Percentiles rank a stretch among this genome's conserved stretches.
phyloP scores from a whole-genome alignment of 2,329 filamentous ascomycete genomes.

The Berkeleyomyces basicola region DNA sequence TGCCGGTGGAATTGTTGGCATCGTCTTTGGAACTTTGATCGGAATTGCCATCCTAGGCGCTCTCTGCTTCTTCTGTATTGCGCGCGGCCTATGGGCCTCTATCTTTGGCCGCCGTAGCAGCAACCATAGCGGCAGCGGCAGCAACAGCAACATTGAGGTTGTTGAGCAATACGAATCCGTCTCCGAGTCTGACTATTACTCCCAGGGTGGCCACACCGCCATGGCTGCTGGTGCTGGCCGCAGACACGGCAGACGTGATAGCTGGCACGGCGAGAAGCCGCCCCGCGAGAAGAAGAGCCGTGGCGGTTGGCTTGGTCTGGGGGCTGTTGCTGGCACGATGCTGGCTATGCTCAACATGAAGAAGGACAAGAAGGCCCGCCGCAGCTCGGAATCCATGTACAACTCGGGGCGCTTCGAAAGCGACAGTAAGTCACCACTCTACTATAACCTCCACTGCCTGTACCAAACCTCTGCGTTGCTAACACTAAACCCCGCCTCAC shows the following conservation, averaged over 20 bases:
- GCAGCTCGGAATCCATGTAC: conserved; percentile 4
- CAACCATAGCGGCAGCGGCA: conserved; percentile 16
- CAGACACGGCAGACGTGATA: conserved; percentile 10
- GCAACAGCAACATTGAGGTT: conserved; percentile 30
- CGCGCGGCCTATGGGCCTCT: conserved; percentile 43
- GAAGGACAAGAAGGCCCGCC: conserved; percentile 29
- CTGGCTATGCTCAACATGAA: conserved; percentile 37
- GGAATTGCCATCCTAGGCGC: conserved; percentile 51
- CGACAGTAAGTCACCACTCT: conserved; percentile 8
- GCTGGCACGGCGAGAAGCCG: conserved; percentile 28
- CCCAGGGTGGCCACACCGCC: conserved; percentile 19
- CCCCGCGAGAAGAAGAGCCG: conserved; percentile 30
- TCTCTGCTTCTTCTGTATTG: conserved; percentile 60
- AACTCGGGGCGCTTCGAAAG: conserved; percentile 2
- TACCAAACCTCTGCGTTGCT: neutral
- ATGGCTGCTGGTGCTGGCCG: conserved; percentile 9
- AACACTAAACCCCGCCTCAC: conserved; percentile 16
- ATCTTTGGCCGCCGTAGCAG: conserved; percentile 37
- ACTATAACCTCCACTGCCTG: neutral
- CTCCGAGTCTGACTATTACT: conserved; percentile 19
- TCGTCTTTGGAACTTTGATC: conserved; percentile 56
- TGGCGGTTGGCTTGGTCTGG: conserved; percentile 36
- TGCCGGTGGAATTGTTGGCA: conserved; percentile 61
- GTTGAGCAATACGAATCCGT: conserved; percentile 34
- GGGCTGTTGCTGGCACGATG: conserved; percentile 33